Evolutionary conservation across 495 filamentous ascomycete genomes (phyloP).

Genomic region (Lasiosphaeria miniovina): DNA sequence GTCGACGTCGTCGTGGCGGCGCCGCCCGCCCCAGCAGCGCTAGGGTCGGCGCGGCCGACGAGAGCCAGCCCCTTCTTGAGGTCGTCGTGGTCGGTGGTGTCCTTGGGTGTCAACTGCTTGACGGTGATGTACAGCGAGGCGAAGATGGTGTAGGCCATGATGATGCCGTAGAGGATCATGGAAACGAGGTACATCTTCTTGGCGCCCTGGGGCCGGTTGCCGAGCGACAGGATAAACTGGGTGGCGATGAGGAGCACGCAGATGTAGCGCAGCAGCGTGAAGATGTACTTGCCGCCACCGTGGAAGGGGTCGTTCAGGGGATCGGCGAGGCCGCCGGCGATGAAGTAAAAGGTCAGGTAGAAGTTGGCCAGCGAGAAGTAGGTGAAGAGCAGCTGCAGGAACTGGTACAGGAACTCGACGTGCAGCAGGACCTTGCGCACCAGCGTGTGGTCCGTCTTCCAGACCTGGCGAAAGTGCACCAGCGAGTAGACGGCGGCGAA

Average conservation of each 20-base stretch:
- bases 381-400: conserved; percentile 86
- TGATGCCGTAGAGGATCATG: conserved; percentile 83
- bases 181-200: conserved; percentile 84
- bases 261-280: conserved; percentile 78
- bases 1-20: conserved; percentile 11
- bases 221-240: conserved; percentile 98
- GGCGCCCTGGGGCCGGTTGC: conserved; percentile 95
- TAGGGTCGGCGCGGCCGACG: too few relatives aligned
- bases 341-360: conserved; percentile 98
- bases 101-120: conserved; percentile 58
- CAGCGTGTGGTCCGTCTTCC: conserved; percentile 88
- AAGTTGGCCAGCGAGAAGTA: conserved; percentile 99
- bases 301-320: conserved; percentile 81
- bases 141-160: conserved; percentile 97
- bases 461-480: conserved; percentile 90
- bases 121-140: conserved; percentile 82
- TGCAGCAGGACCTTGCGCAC: conserved; percentile 87
- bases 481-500: conserved; percentile 98
- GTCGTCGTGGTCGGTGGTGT: conserved; percentile 26
- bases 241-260: conserved; percentile 84
- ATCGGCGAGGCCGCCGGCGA: conserved; percentile 90
- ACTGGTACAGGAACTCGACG: conserved; percentile 95
- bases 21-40: neutral
- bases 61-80: conserved; percentile 7
- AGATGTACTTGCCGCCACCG: conserved; percentile 78